Evolutionary conservation across 768 basidiomycete genomes (phyloP).

Genomic region (Ramaria rubella): DNA sequence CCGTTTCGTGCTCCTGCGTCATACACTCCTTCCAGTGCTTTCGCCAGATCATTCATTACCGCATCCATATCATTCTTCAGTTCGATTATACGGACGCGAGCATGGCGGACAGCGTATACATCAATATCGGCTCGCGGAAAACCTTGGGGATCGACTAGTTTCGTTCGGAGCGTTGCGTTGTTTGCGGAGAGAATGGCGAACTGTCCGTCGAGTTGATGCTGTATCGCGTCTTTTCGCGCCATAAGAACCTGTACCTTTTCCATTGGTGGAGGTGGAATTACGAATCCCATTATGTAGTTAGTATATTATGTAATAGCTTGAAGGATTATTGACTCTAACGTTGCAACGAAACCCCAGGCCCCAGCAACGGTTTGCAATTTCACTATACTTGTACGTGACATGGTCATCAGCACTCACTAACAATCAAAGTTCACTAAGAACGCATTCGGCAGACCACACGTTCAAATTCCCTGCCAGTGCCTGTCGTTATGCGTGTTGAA

Average conservation of each 20-base stretch:
- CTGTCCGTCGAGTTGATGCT: constrained; percentile 61
- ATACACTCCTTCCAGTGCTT: constrained; percentile 65
- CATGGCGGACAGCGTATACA: constrained; percentile 67
- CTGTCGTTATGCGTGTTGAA: constrained; percentile 47
- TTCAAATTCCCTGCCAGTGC: too few relatives aligned
- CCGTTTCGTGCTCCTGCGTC: constrained; percentile 33
- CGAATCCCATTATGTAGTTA: background rate
- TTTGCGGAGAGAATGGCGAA: constrained; percentile 58
- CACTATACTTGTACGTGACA: too few relatives aligned
- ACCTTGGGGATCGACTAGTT: constrained; percentile 80
- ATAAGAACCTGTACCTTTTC: constrained; percentile 62
- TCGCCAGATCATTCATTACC: constrained; percentile 60
- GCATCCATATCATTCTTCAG: constrained; percentile 69
- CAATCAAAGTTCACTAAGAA: too few relatives aligned
- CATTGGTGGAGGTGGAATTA: constrained; percentile 26
- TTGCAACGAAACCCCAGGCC: too few relatives aligned
- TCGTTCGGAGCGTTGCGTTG: constrained; percentile 56
- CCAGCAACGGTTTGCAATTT: too few relatives aligned
- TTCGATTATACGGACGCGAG: constrained; percentile 72
- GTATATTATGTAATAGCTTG: too few relatives aligned
- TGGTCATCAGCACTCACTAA: too few relatives aligned
- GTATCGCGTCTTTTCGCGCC: constrained; percentile 61
- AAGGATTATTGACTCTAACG: too few relatives aligned
- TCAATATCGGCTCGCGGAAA: constrained; percentile 68
- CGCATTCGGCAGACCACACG: too few relatives aligned